Evolutionary conservation across 2,329 filamentous ascomycete genomes (phyloP), one percentile per base, ranked within the genome.

Genomic region (Fusarium robinianum): DNA sequence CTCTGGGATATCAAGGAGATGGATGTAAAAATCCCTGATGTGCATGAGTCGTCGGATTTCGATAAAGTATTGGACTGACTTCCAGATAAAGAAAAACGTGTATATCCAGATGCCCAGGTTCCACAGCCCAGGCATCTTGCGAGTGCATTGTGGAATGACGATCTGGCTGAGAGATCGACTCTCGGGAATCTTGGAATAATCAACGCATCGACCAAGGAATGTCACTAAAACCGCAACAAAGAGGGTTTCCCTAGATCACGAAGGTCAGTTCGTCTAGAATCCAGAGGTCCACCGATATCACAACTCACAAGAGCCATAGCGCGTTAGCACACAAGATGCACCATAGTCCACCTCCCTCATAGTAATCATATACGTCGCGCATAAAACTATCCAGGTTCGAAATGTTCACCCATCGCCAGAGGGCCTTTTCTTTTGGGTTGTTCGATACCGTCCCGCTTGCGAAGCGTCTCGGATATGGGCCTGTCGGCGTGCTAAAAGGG

Each of bases 351-450:
- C 89, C 86, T 2, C 86, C 87, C 37, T 86, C 75, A 62, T 88
- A 96, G 68, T 96, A 96, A 53, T 87, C 78, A 65, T 96, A 96
- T 4, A 95, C 88, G 51, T 82, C 87, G 41, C 82, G 80, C 63
- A 96, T 83, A 65, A 96, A 96, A 59, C 83, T 85, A 67, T 96
- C 91, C 39, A 96, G 74, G 62, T 95, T 94, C 24, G 88, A 83
- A 44, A 94, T 88, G 62, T 96, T 96, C 41, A 88, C 88, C 88
- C 91, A 96, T 68, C 88, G 81, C 85, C 90, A 96, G 73, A 95
- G 81, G 4, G 91, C 90, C 66, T 85, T 87, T 63, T 92, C 87
- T 66, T 83, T 63, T 5, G 72, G 70, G 38, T 64, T 69, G 8
- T 67, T 68, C 2, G 64, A 51, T 14, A 67, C 43, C 11, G 60